Evolutionary conservation across 2,329 filamentous ascomycete genomes (phyloP), one percentile per base, ranked within the genome.

Genomic region (Cercospora berteroae): DNA sequence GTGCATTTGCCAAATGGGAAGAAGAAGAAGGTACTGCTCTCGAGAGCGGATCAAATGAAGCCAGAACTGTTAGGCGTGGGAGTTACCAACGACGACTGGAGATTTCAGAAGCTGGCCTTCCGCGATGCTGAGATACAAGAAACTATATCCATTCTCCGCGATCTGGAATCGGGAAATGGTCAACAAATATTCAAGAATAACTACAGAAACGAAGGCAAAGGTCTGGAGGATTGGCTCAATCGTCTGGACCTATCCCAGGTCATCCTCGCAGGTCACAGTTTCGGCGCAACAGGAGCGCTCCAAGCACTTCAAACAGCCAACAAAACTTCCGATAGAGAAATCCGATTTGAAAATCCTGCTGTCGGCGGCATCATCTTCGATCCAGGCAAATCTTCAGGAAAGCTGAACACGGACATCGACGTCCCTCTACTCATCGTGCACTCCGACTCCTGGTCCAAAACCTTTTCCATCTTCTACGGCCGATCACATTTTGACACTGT

Each of bases 401-500:
- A 80, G 0, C 79, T 90, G 16, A 90, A 89, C 76, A 74, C 79
- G 59, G 81, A 87, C 39, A 81, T 89, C 65, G 72, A 80, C 25
- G 84, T 88, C 1, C 87, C 88, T 1, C 74, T 88, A 2, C 78
- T 89, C 57, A 81, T 90, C 31, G 79, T 89, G 42, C 86, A 90
- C 77, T 89, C 86, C 63, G 83, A 87, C 69, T 85, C 87, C 6
- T 90, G 88, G 88, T 89, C 86, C 50, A 81, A 81, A 55, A 78
- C 80, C 10, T 77, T 79, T 66, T 84, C 81, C 42, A 72, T 86
- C 60, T 90, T 90, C 77, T 88, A 86, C 72, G 86, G 85, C 7
- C 82, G 86, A 4, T 83, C 87, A 36, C 88, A 90, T 75, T 90
- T 89, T 66, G 84, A 87, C 58, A 85, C 85, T 0, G 87, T 90